Evolutionary conservation across 495 filamentous ascomycete species (phyloP).

Genomic region (Thermothielavioides terrestris): DNA sequence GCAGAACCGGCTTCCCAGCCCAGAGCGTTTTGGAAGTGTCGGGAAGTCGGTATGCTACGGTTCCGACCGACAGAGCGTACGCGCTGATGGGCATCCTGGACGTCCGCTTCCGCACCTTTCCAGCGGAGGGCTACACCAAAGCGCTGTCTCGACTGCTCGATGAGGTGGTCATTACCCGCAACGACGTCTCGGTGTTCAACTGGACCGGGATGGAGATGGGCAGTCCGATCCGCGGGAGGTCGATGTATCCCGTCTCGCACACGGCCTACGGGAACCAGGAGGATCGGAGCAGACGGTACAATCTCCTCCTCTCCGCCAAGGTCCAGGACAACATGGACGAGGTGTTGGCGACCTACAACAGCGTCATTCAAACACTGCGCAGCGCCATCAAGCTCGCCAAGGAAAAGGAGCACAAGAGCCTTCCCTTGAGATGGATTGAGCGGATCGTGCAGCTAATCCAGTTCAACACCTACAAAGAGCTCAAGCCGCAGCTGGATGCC

Average conservation of each 20-base stretch:
- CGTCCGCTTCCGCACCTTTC: conserved; percentile 31
- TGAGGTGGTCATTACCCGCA: conserved; percentile 30
- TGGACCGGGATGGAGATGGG: conserved; percentile 33
- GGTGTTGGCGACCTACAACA: conserved; percentile 20
- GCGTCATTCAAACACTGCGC: conserved; percentile 21
- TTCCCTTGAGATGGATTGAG: conserved; percentile 25
- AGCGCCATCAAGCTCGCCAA: conserved; percentile 25
- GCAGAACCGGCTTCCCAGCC: conserved; percentile 23
- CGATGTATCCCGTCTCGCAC: conserved; percentile 30
- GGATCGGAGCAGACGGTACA: conserved; percentile 21
- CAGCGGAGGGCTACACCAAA: conserved; percentile 30
- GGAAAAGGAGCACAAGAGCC: conserved; percentile 20
- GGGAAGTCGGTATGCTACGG: conserved; percentile 24
- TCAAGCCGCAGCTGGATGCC: conserved; percentile 21
- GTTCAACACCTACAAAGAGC: conserved; percentile 13
- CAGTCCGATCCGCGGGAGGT: conserved; percentile 29
- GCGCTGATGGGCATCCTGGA: conserved; percentile 34
- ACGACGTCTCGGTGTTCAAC: conserved; percentile 36
- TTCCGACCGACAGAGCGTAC: conserved; percentile 28
- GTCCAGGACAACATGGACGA: conserved; percentile 22
- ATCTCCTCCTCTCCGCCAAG: conserved; percentile 16
- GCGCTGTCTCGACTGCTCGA: conserved; percentile 32
- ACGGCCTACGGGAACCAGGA: conserved; percentile 20
- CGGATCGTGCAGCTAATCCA: conserved; percentile 23
- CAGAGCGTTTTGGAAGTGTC: conserved; percentile 26